Conservation (phyloP, 495 filamentous ascomycete genomes). For the Trichodelitschia bisporula region DNA sequence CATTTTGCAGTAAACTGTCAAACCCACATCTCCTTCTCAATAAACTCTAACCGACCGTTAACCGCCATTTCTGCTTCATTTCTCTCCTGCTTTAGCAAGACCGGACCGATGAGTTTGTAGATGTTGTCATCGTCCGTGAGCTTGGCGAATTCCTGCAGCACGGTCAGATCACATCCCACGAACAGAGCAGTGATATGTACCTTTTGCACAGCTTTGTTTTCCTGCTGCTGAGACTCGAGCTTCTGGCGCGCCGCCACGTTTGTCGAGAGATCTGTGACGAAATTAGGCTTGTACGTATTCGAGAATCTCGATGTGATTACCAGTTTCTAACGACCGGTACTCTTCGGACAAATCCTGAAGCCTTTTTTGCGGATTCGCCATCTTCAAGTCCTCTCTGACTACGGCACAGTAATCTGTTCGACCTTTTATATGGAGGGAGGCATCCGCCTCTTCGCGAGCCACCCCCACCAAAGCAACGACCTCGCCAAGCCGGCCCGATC, state of each 20-base stretch:
- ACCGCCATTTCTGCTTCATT: slow-evolving; percentile 72
- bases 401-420: too few relatives aligned
- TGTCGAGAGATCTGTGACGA: slow-evolving; percentile 53
- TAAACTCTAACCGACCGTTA: slow-evolving; percentile 72
- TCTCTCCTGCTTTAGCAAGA: slow-evolving; percentile 84
- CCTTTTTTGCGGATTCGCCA: slow-evolving; percentile 22
- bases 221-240: slow-evolving; percentile 80
- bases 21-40: slow-evolving; percentile 78
- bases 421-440: too few relatives aligned
- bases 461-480: too few relatives aligned
- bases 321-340: slow-evolving; percentile 64
- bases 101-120: slow-evolving; percentile 84
- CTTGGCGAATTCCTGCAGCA: slow-evolving; percentile 46
- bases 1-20: not conserved
- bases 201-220: slow-evolving; percentile 73
- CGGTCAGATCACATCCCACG: not conserved
- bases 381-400: too few relatives aligned
- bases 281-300: slow-evolving; percentile 2
- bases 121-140: slow-evolving; percentile 64
- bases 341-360: slow-evolving; percentile 70
- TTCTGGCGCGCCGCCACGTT: slow-evolving; percentile 64
- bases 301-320: slow-evolving; percentile 17
- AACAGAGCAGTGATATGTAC: slow-evolving; percentile 15
- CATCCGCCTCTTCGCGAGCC: too few relatives aligned
- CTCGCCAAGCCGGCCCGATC: too few relatives aligned